A percentile compares a stretch with the other conserved stretches of the same genome.
Evolutionary conservation across 1,284 basidiomycete species (phyloP).

Genomic region (Fistulinella cinereoalba): DNA sequence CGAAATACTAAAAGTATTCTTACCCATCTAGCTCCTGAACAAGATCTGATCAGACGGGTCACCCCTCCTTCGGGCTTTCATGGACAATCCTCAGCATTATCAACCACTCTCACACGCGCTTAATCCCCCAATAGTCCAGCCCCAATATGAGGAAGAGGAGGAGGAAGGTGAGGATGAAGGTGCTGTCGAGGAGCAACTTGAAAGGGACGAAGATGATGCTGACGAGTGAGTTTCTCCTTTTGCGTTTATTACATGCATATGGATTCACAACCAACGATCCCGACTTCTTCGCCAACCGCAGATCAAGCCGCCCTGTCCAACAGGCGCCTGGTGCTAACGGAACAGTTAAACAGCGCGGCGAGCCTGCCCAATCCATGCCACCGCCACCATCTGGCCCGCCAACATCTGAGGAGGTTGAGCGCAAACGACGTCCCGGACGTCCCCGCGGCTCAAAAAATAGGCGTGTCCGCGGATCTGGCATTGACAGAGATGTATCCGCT

Average conservation of each 20-base stretch:
- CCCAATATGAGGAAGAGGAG: constrained; percentile 34
- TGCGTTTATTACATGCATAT: constrained; percentile 3
- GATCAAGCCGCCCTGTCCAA: constrained; percentile 24
- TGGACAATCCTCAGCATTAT: constrained; percentile 77
- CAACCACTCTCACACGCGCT: constrained; percentile 76
- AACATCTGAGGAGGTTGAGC: constrained; percentile 29
- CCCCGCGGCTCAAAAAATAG: constrained; percentile 74
- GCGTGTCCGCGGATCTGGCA: constrained; percentile 41
- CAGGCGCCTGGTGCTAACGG: constrained; percentile 16
- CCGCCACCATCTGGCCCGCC: constrained; percentile 21
- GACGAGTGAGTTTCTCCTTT: constrained; percentile 28
- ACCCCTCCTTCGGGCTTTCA: constrained; percentile 25
- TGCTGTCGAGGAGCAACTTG: constrained; percentile 65
- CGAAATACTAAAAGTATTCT: constrained; percentile 26
- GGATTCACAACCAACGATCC: constrained; percentile 3
- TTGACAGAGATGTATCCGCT: constrained; percentile 25
- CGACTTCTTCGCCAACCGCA: constrained; percentile 8
- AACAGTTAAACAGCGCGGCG: constrained; percentile 20
- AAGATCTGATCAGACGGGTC: constrained; percentile 20
- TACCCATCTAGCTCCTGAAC: constrained; percentile 22
- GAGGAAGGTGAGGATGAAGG: constrained; percentile 66
- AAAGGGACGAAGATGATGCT: constrained; percentile 38
- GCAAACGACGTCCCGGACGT: constrained; percentile 68
- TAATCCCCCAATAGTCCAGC: constrained; percentile 49
- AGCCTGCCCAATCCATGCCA: constrained; percentile 13